Evolutionary conservation across 2,329 filamentous ascomycete species (phyloP).

Genomic region (Monosporascus sp.): DNA sequence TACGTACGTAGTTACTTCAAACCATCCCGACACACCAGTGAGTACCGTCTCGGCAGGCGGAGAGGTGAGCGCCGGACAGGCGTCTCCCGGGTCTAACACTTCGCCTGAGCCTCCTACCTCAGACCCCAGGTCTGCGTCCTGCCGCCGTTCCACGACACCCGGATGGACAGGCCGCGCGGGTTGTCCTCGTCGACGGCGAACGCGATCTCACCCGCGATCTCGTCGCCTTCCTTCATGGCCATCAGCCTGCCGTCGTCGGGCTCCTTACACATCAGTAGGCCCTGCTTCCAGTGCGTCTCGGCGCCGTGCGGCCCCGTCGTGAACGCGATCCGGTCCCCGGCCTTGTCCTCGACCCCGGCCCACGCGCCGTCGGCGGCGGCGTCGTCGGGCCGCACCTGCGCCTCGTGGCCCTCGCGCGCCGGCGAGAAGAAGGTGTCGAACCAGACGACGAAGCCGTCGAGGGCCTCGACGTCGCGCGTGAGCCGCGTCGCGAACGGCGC

Average conservation of each 20-base stretch:
- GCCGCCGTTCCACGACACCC: conserved; percentile 54
- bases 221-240: conserved; percentile 47
- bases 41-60: too few relatives aligned
- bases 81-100: too few relatives aligned
- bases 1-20: too few relatives aligned
- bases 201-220: conserved; percentile 60
- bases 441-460: conserved; percentile 91
- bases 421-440: conserved; percentile 90
- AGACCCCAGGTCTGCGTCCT: conserved; percentile 41
- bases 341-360: conserved; percentile 34
- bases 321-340: conserved; percentile 65
- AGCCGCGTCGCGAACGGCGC: conserved; percentile 45
- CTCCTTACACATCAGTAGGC: conserved; percentile 64
- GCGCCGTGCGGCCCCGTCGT: conserved; percentile 75
- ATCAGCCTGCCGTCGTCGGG: conserved; percentile 20
- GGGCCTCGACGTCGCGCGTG: conserved; percentile 51
- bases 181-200: conserved; percentile 67
- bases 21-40: not conserved
- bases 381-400: conserved; percentile 44
- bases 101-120: conserved; percentile 5
- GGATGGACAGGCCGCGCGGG: conserved; percentile 62
- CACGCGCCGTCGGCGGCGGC: conserved; percentile 57
- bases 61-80: not conserved
- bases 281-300: conserved; percentile 89
- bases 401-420: conserved; percentile 40